Evolutionary conservation across 2,329 filamentous ascomycete species (phyloP), one percentile per base, ranked within the genome.

Genomic region (Westerdykella aurantiaca): DNA sequence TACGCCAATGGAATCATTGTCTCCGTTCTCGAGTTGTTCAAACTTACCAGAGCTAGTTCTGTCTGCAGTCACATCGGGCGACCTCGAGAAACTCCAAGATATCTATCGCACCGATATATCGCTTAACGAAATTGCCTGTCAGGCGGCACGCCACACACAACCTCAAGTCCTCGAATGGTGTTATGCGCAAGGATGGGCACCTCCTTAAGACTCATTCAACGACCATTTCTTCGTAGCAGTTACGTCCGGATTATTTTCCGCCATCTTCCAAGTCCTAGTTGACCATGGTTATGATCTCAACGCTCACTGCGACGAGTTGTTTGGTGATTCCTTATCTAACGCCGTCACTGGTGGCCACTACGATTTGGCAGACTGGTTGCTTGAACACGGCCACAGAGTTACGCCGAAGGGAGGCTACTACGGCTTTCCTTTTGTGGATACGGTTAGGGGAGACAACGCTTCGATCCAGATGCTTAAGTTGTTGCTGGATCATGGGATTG

Each of bases 231-330:
- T 42, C 34, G 4, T 37, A 22, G 16, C 16, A 22, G 38, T 37
- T 16, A 21, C 21, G 12, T 6, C 10, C 21, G 34, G 38, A 3
- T 31, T 31, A 4, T 44, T 25, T 41, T 38, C 42, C 37, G 12
- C 31, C 21, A 34, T 44, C 37, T 44, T 41, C 37, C 37, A 39
- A 42, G 34, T 38, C n/a, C 17, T 46, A 16, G 23, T 46, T 31
- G 40, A 46, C 44, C 23, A 46, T 29, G 44, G 44, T 23, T 29
- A 38, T 2, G 39, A 46, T 43, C 33, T 46, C 34, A 46, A 46
- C 25, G 44, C 39, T 25, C 39, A 42, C 11, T 12, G 42, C 14
- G 42, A 5, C 23, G 34, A 46, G 18, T 5, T 17, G 13, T 16
- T 7, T 22, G 44, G 39, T 12, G 44, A 46, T 21, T 2, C 33